Evolutionary conservation across 176 grass and related monocot species (phyloP).

Genomic region (Carex littledalei): DNA sequence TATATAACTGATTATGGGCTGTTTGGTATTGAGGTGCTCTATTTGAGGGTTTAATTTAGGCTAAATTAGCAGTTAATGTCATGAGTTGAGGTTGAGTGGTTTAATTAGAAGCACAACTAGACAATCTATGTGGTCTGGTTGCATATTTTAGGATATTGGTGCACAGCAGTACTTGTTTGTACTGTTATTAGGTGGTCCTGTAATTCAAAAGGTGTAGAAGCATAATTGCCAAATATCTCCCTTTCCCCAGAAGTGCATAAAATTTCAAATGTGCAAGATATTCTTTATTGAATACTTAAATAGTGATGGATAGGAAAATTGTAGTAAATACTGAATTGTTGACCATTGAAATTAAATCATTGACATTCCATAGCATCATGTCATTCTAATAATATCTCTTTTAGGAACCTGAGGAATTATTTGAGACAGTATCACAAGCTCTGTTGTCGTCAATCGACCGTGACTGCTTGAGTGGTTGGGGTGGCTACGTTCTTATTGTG

Average conservation of each 20-base stretch:
- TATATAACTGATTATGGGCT: neutral
- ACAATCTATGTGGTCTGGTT: neutral
- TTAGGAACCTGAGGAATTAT: conserved; percentile 85
- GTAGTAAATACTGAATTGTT: conserved; percentile 4
- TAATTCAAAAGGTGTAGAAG: neutral
- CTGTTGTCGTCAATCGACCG: conserved; percentile 69
- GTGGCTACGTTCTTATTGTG: conserved; percentile 83
- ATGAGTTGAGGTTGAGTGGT: neutral
- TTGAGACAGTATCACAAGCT: conserved; percentile 95
- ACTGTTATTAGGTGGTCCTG: neutral
- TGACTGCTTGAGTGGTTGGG: conserved; percentile 89
- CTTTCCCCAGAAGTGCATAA: neutral
- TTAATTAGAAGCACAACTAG: neutral
- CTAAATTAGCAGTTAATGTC: neutral
- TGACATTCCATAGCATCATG: neutral
- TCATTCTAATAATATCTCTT: conserved; percentile 15
- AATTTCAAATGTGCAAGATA: neutral
- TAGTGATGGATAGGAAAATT: neutral
- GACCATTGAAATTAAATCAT: neutral
- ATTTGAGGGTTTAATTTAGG: neutral
- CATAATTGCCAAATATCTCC: neutral
- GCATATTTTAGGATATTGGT: neutral
- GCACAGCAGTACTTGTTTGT: neutral
- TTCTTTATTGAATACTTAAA: neutral
- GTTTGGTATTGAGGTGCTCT: neutral